Base-by-base conservation (phyloP, 2,329 filamentous ascomycete species). In the Gaeumannomyces tritici region DNA sequence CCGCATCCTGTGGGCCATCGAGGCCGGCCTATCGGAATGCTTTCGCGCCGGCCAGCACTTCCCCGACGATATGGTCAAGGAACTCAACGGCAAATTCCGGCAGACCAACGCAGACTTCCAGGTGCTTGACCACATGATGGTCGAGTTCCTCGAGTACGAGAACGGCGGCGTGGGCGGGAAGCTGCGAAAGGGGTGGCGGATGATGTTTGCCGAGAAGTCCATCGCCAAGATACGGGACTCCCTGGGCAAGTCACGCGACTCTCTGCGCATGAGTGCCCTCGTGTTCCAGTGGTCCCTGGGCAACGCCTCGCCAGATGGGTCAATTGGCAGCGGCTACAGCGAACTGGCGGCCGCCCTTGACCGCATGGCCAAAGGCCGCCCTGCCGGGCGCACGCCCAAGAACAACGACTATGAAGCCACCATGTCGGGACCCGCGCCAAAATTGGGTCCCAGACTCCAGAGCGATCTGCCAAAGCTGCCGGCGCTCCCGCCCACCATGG, bases 261-360 rank as follows among this genome's bases (percentile, higher is more conserved):
- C 83, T 2, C 73, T 89, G 59, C 82, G 81, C 67, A 85, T 88
- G 77, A 87, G 84, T 68, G 81, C 84, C 9, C 77, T 85, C 57
- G 80, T 87, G 67, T 85, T 89, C 71, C 81, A 87, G 66, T 89
- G 86, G 85, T 84, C 81, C 26, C 75, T 89, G 4, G 85, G 84
- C 11, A 79, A 79, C 33, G 77, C 79, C 26, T 83, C 81, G 69
- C 80, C 83, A 21, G 84, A 88, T 66, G 80, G 81, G 21, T 80
- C 84, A 15, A 79, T 84, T 55, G 85, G 85, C 24, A 87, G 88
- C 57, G 87, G 87, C 56, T 90, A 88, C 69, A 86, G 85, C 1
- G 85, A 85, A 5, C 78, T 90, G 9, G 82, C 84, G 1, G 86
- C 86, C 12, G 86, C 86, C 3, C 78, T 89, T 13, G 83, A 87